Evolutionary conservation across 2,329 filamentous ascomycete species (phyloP).

Genomic region (Fusarium pseudocircinatum): DNA sequence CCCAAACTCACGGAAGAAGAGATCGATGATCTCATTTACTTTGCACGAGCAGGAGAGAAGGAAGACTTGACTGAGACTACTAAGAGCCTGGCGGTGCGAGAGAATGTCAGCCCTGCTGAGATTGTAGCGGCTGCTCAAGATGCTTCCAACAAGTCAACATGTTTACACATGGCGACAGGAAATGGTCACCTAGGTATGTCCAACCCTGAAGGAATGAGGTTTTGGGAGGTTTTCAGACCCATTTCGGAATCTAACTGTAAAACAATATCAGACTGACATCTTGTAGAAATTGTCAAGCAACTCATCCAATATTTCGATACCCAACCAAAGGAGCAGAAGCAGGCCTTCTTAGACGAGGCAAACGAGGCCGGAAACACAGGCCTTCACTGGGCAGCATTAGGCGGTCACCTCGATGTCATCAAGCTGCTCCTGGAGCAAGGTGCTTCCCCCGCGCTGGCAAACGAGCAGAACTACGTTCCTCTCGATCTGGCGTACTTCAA

Average conservation of each 20-base stretch:
- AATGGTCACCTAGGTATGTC: constrained; percentile 83
- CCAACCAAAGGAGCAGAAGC: constrained; percentile 53
- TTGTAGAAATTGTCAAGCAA: constrained; percentile 56
- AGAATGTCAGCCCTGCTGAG: constrained; percentile 67
- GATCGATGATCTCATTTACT: constrained; percentile 92
- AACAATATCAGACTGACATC: constrained; percentile 1
- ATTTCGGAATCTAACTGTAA: rapidly evolving
- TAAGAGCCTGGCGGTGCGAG: constrained; percentile 67
- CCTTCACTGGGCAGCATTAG: constrained; percentile 92
- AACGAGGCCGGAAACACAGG: constrained; percentile 91
- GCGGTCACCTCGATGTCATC: constrained; percentile 84
- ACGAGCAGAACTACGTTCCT: constrained; percentile 84
- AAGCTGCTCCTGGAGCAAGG: constrained; percentile 80
- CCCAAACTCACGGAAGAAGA: constrained; percentile 76
- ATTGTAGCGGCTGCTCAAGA: constrained; percentile 78
- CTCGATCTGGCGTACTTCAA: constrained; percentile 78
- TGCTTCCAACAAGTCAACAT: constrained; percentile 75
- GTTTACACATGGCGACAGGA: constrained; percentile 90
- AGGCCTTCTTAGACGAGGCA: constrained; percentile 69
- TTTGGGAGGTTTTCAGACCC: rapidly evolving
- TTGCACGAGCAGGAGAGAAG: constrained; percentile 80
- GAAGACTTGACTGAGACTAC: constrained; percentile 71
- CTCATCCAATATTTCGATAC: constrained; percentile 55
- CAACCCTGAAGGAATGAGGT: rapidly evolving
- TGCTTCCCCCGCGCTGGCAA: constrained; percentile 80